Conservation (phyloP, 2,329 filamentous ascomycete genomes). For the Xylariaceae sp. region DNA sequence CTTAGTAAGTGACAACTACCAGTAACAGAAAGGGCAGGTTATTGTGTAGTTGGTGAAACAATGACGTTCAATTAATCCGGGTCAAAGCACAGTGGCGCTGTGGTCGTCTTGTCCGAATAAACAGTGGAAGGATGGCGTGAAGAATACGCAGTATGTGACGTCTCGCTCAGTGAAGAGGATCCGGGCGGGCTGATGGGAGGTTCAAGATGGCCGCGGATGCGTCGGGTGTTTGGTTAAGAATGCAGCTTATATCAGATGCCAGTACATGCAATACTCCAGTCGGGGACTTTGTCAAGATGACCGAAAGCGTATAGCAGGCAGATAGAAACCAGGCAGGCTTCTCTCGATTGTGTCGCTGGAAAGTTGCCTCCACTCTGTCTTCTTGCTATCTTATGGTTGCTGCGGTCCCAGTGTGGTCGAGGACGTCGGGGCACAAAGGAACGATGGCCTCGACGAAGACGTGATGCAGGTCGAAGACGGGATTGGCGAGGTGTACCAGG, state of each 20-base stretch:
- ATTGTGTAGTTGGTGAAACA: background rate
- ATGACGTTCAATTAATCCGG: too few species aligned
- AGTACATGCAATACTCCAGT: slow-evolving; percentile 1
- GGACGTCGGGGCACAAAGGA: slow-evolving; percentile 6
- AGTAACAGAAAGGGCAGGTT: too few species aligned
- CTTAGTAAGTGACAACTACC: too few species aligned
- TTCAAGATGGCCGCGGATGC: slow-evolving; percentile 19
- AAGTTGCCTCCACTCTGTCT: slow-evolving; percentile 1
- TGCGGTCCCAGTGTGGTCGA: slow-evolving; percentile 4
- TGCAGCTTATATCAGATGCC: slow-evolving; percentile 12
- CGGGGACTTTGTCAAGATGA: background rate
- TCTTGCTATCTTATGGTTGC: slow-evolving; percentile 3
- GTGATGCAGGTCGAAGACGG: background rate
- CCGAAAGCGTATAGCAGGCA: background rate
- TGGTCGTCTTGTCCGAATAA: too few species aligned
- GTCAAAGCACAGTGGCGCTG: too few species aligned
- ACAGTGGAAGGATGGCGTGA: slow-evolving; percentile 6
- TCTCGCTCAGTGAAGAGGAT: slow-evolving; percentile 25
- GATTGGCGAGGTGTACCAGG: background rate
- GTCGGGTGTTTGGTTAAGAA: slow-evolving; percentile 10
- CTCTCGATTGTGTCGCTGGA: background rate
- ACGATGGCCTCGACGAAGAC: background rate
- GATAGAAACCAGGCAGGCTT: background rate
- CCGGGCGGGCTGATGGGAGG: slow-evolving; percentile 11
- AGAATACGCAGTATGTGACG: slow-evolving; percentile 18